Evolutionary conservation across 2,329 filamentous ascomycete species (phyloP).

Genomic region (Stylonectria norvegica): DNA sequence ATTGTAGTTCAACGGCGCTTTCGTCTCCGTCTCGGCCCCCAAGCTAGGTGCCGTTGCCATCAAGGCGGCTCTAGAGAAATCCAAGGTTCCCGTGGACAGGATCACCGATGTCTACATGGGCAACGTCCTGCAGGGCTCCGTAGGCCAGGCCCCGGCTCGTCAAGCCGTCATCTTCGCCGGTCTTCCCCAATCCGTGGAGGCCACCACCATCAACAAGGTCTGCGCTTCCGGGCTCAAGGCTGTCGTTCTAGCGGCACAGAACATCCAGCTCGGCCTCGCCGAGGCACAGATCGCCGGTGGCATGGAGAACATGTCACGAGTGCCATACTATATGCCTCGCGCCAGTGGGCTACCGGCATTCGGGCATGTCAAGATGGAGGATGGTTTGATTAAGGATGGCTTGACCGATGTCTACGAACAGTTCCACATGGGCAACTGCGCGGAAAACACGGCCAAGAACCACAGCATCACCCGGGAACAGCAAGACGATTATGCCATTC

Average conservation of each 20-base stretch:
- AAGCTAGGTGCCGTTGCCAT: conserved; percentile 87
- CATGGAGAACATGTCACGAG: conserved; percentile 96
- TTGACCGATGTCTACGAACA: conserved; percentile 95
- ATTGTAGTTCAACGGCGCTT: conserved; percentile 85
- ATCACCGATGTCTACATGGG: conserved; percentile 97
- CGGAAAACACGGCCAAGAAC: conserved; percentile 91
- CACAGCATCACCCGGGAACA: conserved; percentile 74
- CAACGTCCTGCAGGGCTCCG: conserved; percentile 79
- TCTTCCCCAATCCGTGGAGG: conserved; percentile 75
- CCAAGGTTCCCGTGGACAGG: conserved; percentile 72
- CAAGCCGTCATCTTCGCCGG: conserved; percentile 89
- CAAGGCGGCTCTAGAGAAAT: conserved; percentile 84
- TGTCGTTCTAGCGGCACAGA: conserved; percentile 84
- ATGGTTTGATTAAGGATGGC: conserved; percentile 91
- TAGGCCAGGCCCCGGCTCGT: conserved; percentile 87
- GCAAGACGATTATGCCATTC: conserved; percentile 88
- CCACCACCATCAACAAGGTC: conserved; percentile 95
- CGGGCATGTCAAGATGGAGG: conserved; percentile 81
- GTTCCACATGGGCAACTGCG: conserved; percentile 97
- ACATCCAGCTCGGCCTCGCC: conserved; percentile 86
- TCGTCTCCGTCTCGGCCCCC: conserved; percentile 78
- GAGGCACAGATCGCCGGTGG: conserved; percentile 90
- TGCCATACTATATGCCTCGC: conserved; percentile 85
- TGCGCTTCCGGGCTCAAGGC: conserved; percentile 95
- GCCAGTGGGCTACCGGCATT: conserved; percentile 81